Evolutionary conservation across 345 rosid species (phyloP).

Genomic region (Salix exigua): DNA sequence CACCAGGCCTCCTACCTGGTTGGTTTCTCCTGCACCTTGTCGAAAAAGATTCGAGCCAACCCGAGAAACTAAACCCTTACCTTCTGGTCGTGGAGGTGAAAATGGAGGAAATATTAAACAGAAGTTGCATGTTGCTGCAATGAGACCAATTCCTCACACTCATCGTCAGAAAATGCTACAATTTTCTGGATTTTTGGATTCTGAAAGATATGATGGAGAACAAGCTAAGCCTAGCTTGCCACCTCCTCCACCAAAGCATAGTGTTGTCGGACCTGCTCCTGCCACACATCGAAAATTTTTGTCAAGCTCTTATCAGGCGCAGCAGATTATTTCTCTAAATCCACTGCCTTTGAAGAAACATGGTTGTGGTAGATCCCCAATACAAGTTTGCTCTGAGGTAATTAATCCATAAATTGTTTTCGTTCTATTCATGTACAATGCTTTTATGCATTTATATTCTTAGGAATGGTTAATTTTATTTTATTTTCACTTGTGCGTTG

Average conservation of each 20-base stretch:
- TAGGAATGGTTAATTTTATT: background rate
- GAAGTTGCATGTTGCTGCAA: constrained; percentile 59
- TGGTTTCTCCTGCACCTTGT: constrained; percentile 74
- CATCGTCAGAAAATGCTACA: constrained; percentile 75
- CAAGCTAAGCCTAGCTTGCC: constrained; percentile 60
- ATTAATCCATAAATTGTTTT: background rate
- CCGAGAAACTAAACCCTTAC: constrained; percentile 44
- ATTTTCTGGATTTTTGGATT: constrained; percentile 66
- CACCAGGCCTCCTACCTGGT: constrained; percentile 64
- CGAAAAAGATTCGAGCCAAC: constrained; percentile 58
- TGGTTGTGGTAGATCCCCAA: constrained; percentile 93
- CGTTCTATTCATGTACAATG: background rate
- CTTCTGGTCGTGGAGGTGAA: constrained; percentile 34
- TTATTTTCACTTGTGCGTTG: background rate
- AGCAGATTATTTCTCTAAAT: constrained; percentile 84
- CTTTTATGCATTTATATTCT: background rate
- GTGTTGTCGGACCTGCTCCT: constrained; percentile 47
- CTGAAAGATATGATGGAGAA: constrained; percentile 72
- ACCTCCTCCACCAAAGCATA: constrained; percentile 57
- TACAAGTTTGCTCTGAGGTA: constrained; percentile 96
- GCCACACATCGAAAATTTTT: constrained; percentile 64
- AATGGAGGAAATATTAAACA: constrained; percentile 51
- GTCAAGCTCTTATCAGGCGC: constrained; percentile 79
- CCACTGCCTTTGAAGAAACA: constrained; percentile 96
- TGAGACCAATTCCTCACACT: constrained; percentile 91